Base-by-base conservation (phyloP, 345 rosid species). In the Sonneratia caseolaris region DNA sequence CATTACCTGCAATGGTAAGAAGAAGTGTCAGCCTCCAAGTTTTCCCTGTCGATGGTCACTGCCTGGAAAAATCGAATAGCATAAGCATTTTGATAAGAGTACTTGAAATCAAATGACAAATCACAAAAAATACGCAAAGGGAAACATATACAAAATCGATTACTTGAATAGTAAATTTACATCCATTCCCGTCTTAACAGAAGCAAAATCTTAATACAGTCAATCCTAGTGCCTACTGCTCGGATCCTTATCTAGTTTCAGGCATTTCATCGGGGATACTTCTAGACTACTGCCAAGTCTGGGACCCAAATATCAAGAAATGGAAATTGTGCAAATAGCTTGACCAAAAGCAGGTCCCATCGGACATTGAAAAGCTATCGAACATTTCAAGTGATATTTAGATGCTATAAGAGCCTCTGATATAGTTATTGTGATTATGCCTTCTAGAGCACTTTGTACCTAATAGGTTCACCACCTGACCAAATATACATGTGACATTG, bases 1-100 rank as follows among this genome's bases (percentile, higher is more conserved):
- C 74, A 90, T 86, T 75, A 92, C 97, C 84, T 66, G 96, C 86
- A 73, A 73, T 92, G 97, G 78, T 95, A 95, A 8, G 97, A 92
- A 42, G 96, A 87, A 37, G 97, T 82, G 77, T 90, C 96, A n/a
- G 85, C 85, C 76, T 89, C 90, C 68, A 78, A 70, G 68, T 85
- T 80, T 64, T 84, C 89, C 71, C 37, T 75, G 73, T 80, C 79
- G 61, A 95, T 78, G 76, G 71, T 79, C 69, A 85, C 91, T 38
- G 80, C 91, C 98, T 92, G 82, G 38, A 22, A 48, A 65, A 18
- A 9, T 27, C 18, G 18, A 62, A 36, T 12, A 27, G 37, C 73
- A 64, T 24, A 69, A 64, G 55, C 22, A 21, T 43, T 13, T 68
- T 36, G 18, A 42, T 19, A 32, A 43, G 32, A 45, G 19, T 45